Conservation (phyloP, 345 rosid genomes). For the Bretschneidera sinensis region DNA sequence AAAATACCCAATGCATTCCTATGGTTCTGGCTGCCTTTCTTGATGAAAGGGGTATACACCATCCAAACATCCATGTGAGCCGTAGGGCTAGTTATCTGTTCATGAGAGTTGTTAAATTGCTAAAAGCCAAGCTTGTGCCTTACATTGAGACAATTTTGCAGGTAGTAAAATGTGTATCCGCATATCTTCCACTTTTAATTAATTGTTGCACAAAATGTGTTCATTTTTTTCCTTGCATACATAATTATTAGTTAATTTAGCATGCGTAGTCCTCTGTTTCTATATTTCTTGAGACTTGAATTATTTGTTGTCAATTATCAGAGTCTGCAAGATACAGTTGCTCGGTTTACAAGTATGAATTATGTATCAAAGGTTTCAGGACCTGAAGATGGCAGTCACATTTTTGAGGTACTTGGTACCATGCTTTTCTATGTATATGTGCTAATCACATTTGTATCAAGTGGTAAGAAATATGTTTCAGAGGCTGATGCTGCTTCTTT, state of each 20-base stretch:
- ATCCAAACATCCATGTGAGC: slow-evolving; percentile 69
- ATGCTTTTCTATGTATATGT: slow-evolving; percentile 1
- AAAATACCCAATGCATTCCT: slow-evolving; percentile 63
- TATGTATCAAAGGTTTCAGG: slow-evolving; percentile 46
- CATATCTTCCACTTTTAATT: too few species aligned
- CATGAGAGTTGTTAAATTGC: slow-evolving; percentile 77
- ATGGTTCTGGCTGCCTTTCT: slow-evolving; percentile 76
- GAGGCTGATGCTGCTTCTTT: neutral
- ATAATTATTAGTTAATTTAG: slow-evolving; percentile 1
- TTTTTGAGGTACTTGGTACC: slow-evolving; percentile 68
- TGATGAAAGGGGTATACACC: slow-evolving; percentile 95
- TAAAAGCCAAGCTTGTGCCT: slow-evolving; percentile 88
- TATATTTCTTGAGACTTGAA: slow-evolving; percentile 12
- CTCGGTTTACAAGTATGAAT: slow-evolving; percentile 53
- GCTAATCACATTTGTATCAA: neutral
- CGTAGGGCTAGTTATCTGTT: slow-evolving; percentile 89
- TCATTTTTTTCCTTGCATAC: slow-evolving; percentile 1
- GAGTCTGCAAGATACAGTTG: slow-evolving; percentile 81
- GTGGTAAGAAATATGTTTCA: slow-evolving; percentile 3
- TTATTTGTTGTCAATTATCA: slow-evolving; percentile 24
- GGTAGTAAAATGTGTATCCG: slow-evolving; percentile 44
- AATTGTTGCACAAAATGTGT: too few species aligned
- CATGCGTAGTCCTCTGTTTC: slow-evolving; percentile 2
- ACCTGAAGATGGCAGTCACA: slow-evolving; percentile 82
- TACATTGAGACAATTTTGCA: slow-evolving; percentile 77